Conservation (phyloP, 2,329 filamentous ascomycete genomes). For the Hypoxylon sp. region DNA sequence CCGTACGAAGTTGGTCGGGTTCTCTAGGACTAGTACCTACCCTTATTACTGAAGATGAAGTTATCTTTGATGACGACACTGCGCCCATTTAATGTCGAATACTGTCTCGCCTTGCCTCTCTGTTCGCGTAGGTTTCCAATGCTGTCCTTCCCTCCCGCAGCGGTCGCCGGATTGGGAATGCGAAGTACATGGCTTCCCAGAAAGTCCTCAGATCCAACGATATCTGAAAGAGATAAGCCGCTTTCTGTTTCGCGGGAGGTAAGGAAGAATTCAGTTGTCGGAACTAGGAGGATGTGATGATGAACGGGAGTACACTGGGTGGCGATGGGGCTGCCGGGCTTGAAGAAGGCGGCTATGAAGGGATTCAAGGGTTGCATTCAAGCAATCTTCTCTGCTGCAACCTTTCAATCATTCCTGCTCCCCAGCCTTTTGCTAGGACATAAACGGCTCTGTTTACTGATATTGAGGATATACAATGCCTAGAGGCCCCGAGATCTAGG, state of each 20-base stretch:
- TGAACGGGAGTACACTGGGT: conserved; percentile 92
- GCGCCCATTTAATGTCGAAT: conserved; percentile 90
- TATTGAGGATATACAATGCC: conserved; percentile 2
- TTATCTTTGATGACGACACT: conserved; percentile 96
- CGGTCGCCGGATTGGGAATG: conserved; percentile 71
- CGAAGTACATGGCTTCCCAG: conserved; percentile 96
- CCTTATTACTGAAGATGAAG: conserved; percentile 96
- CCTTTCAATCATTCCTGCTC: conserved; percentile 42
- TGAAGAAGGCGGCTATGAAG: conserved; percentile 98
- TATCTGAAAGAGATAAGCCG: conserved; percentile 80
- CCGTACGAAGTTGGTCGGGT: conserved; percentile 11
- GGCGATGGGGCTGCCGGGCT: conserved; percentile 81
- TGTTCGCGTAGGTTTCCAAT: conserved; percentile 82
- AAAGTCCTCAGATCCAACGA: conserved; percentile 93
- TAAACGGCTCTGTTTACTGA: conserved; percentile 16
- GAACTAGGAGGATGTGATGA: conserved; percentile 94
- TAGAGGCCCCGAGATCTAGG: conserved; percentile 12
- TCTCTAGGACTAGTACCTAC: conserved; percentile 62
- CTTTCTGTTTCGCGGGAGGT: conserved; percentile 90
- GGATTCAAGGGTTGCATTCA: conserved; percentile 99
- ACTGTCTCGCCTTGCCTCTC: conserved; percentile 93
- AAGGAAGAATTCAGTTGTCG: conserved; percentile 91
- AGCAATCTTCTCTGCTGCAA: conserved; percentile 61
- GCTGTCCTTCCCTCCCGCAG: conserved; percentile 69
- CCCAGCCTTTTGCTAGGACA: conserved; percentile 44